Evolutionary conservation across 495 filamentous ascomycete species (phyloP), one percentile per base, ranked within the genome.

Genomic region (Rostrohypoxylon terebratum): DNA sequence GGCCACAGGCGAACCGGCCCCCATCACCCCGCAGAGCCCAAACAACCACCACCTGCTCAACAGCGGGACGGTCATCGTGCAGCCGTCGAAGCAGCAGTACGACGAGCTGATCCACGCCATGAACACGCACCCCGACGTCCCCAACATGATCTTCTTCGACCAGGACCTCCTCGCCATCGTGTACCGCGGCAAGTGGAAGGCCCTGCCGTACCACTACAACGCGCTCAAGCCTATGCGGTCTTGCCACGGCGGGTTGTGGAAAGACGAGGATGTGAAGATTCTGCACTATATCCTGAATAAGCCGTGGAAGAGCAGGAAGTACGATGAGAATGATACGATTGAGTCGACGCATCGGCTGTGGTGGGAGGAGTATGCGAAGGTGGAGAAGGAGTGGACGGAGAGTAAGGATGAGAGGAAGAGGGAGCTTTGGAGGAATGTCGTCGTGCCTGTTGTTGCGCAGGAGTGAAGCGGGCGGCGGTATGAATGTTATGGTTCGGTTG

Each of bases 91-190:
- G 53, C 34, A 67, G 53, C 75, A 81, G 50, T 81, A 72, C 62
- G 76, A 75, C 54, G 69, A 57, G 16, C 76, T 81, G 13, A 77
- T 81, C 45, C 33, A 81, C 48, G 77, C 79, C 61, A 81, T 81
- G 77, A 80, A 81, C 76, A 81, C 80, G 14, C 80, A 81, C 57
- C 80, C 80, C 6, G 79, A 79, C 59, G 80, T 81, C 18, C 79
- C 80, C 36, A 75, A 71, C 31, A 81, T 81, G 80, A 44, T 81
- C 63, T 81, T 81, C 77, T 81, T 77, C 62, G 80, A 81, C 68
- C 80, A 81, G 72, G 80, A 81, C 63, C 66, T 81, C 11, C 74
- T 81, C 8, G 78, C 76, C 18, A 80, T 81, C 66, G 73, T 81
- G 16, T 81, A 81, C 67, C 73, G 78, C 40, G 65, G 62, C 64